phyloP scores from a whole-genome alignment of 805 yeast genomes.

The Candida cerambycidarum region DNA sequence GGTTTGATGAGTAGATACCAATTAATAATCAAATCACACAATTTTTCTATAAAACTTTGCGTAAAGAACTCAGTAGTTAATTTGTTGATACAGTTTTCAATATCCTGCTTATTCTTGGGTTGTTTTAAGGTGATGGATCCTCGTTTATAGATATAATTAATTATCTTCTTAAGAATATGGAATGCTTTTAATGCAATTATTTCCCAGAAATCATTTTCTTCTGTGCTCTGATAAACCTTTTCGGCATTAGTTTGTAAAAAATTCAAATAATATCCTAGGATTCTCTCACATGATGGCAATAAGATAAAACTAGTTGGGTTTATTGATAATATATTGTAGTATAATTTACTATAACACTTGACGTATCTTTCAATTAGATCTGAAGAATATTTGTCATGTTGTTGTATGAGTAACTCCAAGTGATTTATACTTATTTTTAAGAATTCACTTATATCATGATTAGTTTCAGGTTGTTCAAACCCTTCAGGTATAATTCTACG shows the following conservation, averaged over 20 bases:
- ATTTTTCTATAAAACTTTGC: conserved; percentile 50
- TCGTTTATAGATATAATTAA: conserved; percentile 60
- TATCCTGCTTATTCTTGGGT: conserved; percentile 63
- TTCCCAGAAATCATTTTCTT: conserved; percentile 72
- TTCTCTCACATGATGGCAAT: conserved; percentile 60
- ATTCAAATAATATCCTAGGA: conserved; percentile 60
- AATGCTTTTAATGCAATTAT: conserved; percentile 66
- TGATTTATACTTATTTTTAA: conserved; percentile 57
- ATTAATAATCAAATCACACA: conserved; percentile 66
- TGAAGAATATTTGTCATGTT: conserved; percentile 50
- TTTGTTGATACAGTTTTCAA: conserved; percentile 53
- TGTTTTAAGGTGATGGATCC: conserved; percentile 68
- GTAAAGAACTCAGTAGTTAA: conserved; percentile 59
- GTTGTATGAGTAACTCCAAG: conserved; percentile 53
- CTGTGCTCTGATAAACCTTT: conserved; percentile 57
- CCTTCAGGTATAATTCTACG: conserved; percentile 78
- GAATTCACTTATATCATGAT: conserved; percentile 58
- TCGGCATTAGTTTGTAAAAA: conserved; percentile 64
- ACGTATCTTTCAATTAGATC: conserved; percentile 67
- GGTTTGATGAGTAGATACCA: conserved; percentile 77
- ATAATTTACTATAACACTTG: conserved; percentile 73
- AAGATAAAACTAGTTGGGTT: conserved; percentile 73
- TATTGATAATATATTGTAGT: conserved; percentile 53
- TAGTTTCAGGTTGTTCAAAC: conserved; percentile 65
- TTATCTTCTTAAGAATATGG: conserved; percentile 59